These are phyloP conservation scores for Monilinia fructicola DNA, from an alignment of 2,329 filamentous ascomycete species.

Conservation along the genomic window DNA sequence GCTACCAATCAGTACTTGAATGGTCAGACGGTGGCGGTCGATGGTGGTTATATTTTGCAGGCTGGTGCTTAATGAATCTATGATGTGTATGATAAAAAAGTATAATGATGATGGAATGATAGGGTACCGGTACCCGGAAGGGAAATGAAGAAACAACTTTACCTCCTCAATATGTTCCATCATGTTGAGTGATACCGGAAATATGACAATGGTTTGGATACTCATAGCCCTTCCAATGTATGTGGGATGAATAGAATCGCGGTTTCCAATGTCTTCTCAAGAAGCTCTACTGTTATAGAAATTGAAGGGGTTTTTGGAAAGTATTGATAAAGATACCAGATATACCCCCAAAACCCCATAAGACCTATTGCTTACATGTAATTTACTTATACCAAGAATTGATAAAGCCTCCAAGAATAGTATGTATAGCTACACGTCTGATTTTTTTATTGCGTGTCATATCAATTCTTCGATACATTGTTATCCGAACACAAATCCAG, in stretches of 20 bases:
- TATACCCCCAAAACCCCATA: too few relatives aligned
- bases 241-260: neutral
- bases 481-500: too few relatives aligned
- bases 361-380: too few relatives aligned
- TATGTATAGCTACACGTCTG: too few relatives aligned
- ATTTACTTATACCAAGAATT: too few relatives aligned
- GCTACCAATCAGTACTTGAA: conserved; percentile 47
- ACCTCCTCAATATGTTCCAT: neutral
- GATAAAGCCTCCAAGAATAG: too few relatives aligned
- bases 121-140: neutral
- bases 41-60: conserved; percentile 52
- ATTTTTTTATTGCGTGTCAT: too few relatives aligned
- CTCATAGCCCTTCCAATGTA: neutral
- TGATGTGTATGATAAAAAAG: neutral
- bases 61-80: conserved; percentile 16
- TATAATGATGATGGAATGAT: conserved; percentile 5
- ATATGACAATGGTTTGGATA: neutral
- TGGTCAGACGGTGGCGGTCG: conserved; percentile 47
- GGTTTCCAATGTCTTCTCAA: too few relatives aligned
- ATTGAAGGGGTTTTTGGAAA: too few relatives aligned
- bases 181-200: neutral
- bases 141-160: neutral
- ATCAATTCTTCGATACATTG: too few relatives aligned
- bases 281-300: too few relatives aligned
- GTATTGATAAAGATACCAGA: too few relatives aligned